Evolutionary conservation across 805 yeast genomes (phyloP).

Genomic region (Yamadazyma philogaea): DNA sequence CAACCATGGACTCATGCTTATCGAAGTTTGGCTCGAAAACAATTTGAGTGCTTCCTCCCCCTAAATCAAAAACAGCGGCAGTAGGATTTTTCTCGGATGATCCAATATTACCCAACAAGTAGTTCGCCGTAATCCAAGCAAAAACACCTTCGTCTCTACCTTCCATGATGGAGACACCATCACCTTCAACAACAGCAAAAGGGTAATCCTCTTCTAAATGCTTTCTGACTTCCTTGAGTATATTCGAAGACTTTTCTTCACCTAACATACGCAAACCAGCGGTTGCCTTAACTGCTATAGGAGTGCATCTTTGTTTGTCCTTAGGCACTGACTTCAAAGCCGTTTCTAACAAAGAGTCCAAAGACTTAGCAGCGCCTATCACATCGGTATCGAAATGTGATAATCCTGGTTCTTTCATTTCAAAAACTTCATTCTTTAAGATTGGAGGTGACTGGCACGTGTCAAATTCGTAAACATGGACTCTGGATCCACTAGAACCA

Average conservation of each 20-base stretch:
- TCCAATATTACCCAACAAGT: conserved; percentile 90
- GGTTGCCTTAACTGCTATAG: conserved; percentile 95
- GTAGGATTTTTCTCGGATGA: conserved; percentile 71
- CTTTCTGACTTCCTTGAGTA: conserved; percentile 69
- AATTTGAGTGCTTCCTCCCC: conserved; percentile 98
- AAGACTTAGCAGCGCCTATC: conserved; percentile 81
- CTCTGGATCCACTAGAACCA: conserved; percentile 95
- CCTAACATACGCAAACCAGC: conserved; percentile 93
- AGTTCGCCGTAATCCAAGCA: conserved; percentile 98
- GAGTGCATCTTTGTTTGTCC: conserved; percentile 73
- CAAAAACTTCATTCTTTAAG: conserved; percentile 73
- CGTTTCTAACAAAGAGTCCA: conserved; percentile 73
- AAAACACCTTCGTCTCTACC: conserved; percentile 97
- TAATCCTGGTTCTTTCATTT: conserved; percentile 90
- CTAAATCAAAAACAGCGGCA: conserved; percentile 95
- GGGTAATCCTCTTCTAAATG: conserved; percentile 83
- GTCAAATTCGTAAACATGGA: conserved; percentile 90
- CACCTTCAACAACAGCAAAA: conserved; percentile 82
- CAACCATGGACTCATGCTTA: conserved; percentile 59
- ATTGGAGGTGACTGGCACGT: conserved; percentile 82
- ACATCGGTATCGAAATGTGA: conserved; percentile 81
- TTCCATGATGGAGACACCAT: conserved; percentile 90
- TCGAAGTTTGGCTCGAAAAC: conserved; percentile 90
- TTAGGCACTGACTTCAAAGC: conserved; percentile 80
- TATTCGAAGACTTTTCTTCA: conserved; percentile 63